Base-by-base conservation (phyloP, 2,329 filamentous ascomycete genomes). In the Sporothrix brunneoviolacea region DNA sequence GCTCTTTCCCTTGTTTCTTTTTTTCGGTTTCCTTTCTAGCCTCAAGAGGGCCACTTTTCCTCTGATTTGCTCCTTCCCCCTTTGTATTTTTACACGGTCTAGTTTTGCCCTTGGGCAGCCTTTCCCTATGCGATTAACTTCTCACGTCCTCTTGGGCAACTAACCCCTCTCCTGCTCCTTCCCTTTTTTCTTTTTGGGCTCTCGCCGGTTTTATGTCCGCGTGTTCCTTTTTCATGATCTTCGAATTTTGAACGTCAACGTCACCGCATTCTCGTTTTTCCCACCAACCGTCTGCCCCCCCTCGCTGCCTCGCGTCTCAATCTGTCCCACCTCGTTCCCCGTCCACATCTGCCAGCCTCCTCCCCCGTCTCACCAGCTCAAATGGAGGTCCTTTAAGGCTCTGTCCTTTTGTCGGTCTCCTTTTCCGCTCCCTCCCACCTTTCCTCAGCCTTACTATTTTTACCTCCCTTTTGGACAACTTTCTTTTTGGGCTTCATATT, bases 71-170 rank as follows among this genome's bases (percentile, higher is more conserved):
- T 40, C 28, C 37, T 48, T 48, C 27, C 37, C 19, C 21, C 46
- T 48, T 41, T 48, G 41, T 47, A 22, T 22, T 16, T 47, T 32
- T 47, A 21, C 43, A 46, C 43, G 21, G 12, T 33, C 43, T 46
- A 46, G 35, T 18, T 43, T 22, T 33, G 18, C 27, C 12, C 45
- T 42, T 40, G 41, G 53, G 53, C 50, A 52, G 50, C 50, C 50
- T 50, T 46, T 43, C 42, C 37, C 41, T 19, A 32, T 19, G 35
- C 35, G 35, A 22, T 18, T 48, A n/a, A 19, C 19, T 48, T 41
- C 39, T 41, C 41, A 37, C 36, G 21, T 37, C 35, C 35, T 18
- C 32, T 40, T 52, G 46, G 53, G 49, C 48, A 42, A 46, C 48
- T 40, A 32, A 54, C 49, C 51, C 48, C 42, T 45, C 45, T 52